phyloP scores from a whole-genome alignment of 2,329 filamentous ascomycete genomes.

The Scolecobasidium constrictum region DNA sequence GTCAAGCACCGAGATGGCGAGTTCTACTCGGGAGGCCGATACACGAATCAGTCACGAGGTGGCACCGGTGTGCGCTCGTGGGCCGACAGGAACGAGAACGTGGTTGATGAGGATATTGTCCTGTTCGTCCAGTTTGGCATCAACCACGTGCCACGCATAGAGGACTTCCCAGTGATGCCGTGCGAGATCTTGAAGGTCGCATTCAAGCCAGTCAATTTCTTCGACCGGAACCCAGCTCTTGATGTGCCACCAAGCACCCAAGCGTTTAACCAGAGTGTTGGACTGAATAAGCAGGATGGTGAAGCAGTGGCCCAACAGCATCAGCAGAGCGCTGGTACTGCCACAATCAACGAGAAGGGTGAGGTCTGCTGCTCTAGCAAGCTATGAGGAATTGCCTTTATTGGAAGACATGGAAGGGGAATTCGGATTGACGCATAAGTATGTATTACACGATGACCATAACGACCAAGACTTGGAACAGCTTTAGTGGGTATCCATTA shows the following conservation, averaged over 20 bases:
- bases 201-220: constrained; percentile 49
- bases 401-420: too few species aligned
- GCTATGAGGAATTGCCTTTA: constrained; percentile 13
- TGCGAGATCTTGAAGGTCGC: constrained; percentile 46
- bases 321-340: constrained; percentile 2
- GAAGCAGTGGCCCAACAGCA: constrained; percentile 21
- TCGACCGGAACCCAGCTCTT: constrained; percentile 45
- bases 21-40: constrained; percentile 48
- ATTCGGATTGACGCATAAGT: too few species aligned
- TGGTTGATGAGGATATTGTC: constrained; percentile 46
- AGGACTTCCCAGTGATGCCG: constrained; percentile 51
- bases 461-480: too few species aligned
- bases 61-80: constrained; percentile 36
- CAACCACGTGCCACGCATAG: constrained; percentile 44
- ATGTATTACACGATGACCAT: too few species aligned
- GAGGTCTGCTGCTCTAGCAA: constrained; percentile 28
- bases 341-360: constrained; percentile 12
- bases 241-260: constrained; percentile 46
- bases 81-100: constrained; percentile 41
- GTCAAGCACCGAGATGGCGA: constrained; percentile 47
- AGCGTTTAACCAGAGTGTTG: constrained; percentile 32
- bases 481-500: too few species aligned
- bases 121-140: constrained; percentile 48
- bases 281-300: constrained; percentile 15
- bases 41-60: constrained; percentile 49